Conservation (phyloP, 148 eudicot genomes). For the Persicaria maculosa region DNA sequence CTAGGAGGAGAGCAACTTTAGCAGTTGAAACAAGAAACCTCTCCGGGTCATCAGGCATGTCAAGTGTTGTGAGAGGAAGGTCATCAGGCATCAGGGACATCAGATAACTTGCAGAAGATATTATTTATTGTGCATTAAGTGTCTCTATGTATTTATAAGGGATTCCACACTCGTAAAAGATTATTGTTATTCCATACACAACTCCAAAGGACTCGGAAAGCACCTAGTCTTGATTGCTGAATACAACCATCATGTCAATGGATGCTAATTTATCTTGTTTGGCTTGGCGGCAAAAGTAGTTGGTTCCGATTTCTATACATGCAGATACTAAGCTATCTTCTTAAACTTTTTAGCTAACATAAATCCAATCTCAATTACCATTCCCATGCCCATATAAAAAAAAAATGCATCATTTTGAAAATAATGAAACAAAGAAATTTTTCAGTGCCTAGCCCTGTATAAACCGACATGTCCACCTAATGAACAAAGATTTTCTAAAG, state of each 20-base stretch:
- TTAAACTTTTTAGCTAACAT: too few relatives aligned
- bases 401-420: neutral
- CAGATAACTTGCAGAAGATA: constrained; percentile 50
- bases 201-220: constrained; percentile 72
- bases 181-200: constrained; percentile 40
- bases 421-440: too few relatives aligned
- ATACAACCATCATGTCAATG: constrained; percentile 57
- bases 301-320: neutral
- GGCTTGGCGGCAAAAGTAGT: too few relatives aligned
- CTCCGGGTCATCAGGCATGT: constrained; percentile 44
- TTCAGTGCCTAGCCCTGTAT: too few relatives aligned
- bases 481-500: too few relatives aligned
- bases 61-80: constrained; percentile 53
- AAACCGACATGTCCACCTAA: too few relatives aligned
- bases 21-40: constrained; percentile 68
- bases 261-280: constrained; percentile 36
- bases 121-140: constrained; percentile 50
- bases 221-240: constrained; percentile 42
- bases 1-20: constrained; percentile 65
- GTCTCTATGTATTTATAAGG: constrained; percentile 66
- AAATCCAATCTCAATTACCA: too few relatives aligned
- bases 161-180: constrained; percentile 42
- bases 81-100: constrained; percentile 41
- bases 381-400: too few relatives aligned
- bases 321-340: neutral